A percentile compares a stretch with the other conserved stretches of the same genome.
Evolutionary conservation across 345 rosid species (phyloP).

Genomic region (Alliaria petiolata): DNA sequence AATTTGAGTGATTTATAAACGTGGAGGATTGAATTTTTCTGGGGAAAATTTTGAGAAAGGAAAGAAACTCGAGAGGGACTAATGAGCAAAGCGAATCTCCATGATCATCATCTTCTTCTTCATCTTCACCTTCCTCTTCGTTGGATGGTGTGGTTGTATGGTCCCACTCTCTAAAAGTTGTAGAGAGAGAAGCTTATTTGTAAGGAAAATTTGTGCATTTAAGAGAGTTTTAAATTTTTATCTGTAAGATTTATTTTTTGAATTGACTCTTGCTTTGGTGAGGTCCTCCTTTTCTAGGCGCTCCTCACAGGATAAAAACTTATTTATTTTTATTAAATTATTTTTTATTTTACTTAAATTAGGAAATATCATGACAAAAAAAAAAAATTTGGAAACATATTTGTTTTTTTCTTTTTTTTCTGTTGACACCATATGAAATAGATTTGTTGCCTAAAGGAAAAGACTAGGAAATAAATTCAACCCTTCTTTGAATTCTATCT

Average conservation of each 20-base stretch:
- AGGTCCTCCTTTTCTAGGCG: not conserved
- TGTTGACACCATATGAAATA: not conserved
- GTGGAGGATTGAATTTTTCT: not conserved
- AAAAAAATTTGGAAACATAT: not conserved
- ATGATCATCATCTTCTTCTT: constrained; percentile 10
- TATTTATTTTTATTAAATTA: not conserved
- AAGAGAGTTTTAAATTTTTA: not conserved
- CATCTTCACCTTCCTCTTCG: not conserved
- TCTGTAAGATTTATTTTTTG: not conserved
- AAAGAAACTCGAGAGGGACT: not conserved
- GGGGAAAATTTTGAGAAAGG: not conserved
- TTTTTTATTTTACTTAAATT: not conserved
- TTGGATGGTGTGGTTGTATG: constrained; percentile 15
- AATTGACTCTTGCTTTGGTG: constrained; percentile 4
- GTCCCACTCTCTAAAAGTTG: constrained; percentile 16
- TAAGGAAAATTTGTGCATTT: not conserved
- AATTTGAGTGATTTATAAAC: not conserved
- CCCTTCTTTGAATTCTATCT: not conserved
- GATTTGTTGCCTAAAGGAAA: not conserved
- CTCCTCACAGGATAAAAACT: not conserved
- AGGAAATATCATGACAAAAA: not conserved
- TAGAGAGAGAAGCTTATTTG: not conserved
- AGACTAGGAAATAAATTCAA: not conserved
- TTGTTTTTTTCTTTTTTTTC: not conserved
- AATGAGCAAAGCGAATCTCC: not conserved